phyloP scores from a whole-genome alignment of 257 asterid species.

The Euphrasia confusa region DNA sequence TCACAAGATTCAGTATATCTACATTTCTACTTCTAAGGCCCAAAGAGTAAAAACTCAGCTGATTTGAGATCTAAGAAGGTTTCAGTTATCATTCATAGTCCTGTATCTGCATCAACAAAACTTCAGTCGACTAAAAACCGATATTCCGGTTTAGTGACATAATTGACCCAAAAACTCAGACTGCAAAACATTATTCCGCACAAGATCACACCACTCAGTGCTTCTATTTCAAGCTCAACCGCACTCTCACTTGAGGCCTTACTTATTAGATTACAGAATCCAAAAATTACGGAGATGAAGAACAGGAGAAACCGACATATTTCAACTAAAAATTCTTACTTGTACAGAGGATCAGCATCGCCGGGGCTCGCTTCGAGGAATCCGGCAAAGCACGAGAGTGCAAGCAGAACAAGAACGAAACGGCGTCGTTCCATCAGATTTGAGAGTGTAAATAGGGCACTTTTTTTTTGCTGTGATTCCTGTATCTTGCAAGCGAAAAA shows the following conservation, averaged over 20 bases:
- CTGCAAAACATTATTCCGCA: background rate
- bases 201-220: constrained; percentile 1
- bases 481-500: constrained; percentile 1
- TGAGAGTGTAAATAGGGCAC: constrained; percentile 1
- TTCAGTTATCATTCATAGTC: background rate
- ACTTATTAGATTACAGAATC: constrained; percentile 17
- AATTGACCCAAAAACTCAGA: constrained; percentile 7
- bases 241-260: background rate
- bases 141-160: background rate
- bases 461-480: background rate
- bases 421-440: constrained; percentile 42
- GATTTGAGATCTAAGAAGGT: constrained; percentile 1
- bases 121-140: background rate
- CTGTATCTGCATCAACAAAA: constrained; percentile 5
- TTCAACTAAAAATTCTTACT: constrained; percentile 30
- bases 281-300: background rate
- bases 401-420: constrained; percentile 40
- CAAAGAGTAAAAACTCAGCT: background rate
- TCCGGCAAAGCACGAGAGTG: constrained; percentile 35
- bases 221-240: constrained; percentile 19
- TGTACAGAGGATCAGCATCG: constrained; percentile 73
- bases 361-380: constrained; percentile 58
- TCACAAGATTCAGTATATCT: background rate
- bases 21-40: constrained; percentile 1
- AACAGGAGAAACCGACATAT: background rate